Conservation (phyloP, 192 early-diverging fungal species). For the Phlyctochytrium planicorne region DNA sequence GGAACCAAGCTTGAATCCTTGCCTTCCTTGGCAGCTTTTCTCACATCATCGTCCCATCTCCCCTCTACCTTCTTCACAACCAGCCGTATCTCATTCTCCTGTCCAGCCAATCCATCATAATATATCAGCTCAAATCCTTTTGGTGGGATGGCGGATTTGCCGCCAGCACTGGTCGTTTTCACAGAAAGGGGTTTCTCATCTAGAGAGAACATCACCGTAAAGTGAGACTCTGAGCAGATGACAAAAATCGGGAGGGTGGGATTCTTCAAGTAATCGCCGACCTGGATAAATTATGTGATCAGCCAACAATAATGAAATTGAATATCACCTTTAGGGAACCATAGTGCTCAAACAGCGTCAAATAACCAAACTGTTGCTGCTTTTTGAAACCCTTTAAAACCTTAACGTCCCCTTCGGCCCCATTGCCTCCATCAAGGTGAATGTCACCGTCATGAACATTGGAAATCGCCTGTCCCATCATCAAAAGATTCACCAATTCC, state of each 20-base stretch:
- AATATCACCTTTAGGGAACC: slow-evolving; percentile 36
- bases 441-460: slow-evolving; percentile 53
- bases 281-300: slow-evolving; percentile 15
- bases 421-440: slow-evolving; percentile 30
- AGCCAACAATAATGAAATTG: not conserved
- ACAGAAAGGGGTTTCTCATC: slow-evolving; percentile 1
- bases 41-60: slow-evolving; percentile 4
- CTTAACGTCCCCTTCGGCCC: slow-evolving; percentile 22
- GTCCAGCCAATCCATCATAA: slow-evolving; percentile 55
- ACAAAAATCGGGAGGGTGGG: slow-evolving; percentile 53
- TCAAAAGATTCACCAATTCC: slow-evolving; percentile 53
- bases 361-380: slow-evolving; percentile 39
- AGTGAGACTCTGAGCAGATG: slow-evolving; percentile 54
- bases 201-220: slow-evolving; percentile 46
- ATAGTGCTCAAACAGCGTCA: slow-evolving; percentile 56
- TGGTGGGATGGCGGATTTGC: not conserved
- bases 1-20: slow-evolving; percentile 20
- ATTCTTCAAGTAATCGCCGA: slow-evolving; percentile 45
- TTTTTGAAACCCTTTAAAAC: slow-evolving; percentile 44
- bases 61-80: slow-evolving; percentile 6
- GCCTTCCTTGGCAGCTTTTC: not conserved
- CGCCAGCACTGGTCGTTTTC: not conserved
- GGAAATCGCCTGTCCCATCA: slow-evolving; percentile 47
- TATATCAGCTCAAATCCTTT: slow-evolving; percentile 44
- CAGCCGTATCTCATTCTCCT: slow-evolving; percentile 45